Evolutionary conservation across 805 yeast genomes (phyloP), one percentile per base, ranked within the genome.

Genomic region (Torulaspora quercuum): DNA sequence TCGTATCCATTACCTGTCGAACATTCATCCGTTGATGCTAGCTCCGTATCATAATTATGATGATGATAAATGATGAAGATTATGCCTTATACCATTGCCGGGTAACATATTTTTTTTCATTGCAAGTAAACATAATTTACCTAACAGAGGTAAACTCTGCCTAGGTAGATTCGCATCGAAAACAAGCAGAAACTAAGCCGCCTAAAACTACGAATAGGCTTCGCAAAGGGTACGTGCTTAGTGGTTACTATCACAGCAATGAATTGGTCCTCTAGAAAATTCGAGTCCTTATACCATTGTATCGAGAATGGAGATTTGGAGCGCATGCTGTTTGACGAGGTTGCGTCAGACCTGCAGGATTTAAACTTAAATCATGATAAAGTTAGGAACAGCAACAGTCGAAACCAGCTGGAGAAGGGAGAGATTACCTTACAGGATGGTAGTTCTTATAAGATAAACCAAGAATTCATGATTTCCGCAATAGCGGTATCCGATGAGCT

Each of bases 401-500:
- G 81, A 50, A 61, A 65, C 13, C 52, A 53, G 32, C 50, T 80
- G 25, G 75, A 76, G 41, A 51, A 48, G 21, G 74, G 75, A 3
- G 67, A 61, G 20, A 55, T 80, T 5, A 55, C 54, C 7, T 65
- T 88, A 20, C 63, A 69, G 12, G 80, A 80, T 15, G 72, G 70
- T 9, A 33, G 45, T 5, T 41, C 43, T 29, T 80, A 73, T 48
- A 73, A 73, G 41, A 59, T 89, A 20, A 86, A 83, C 52, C 67
- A 75, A 30, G 75, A 76, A 24, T 89, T 87, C 48, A 68, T 82
- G 25, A 69, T 76, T 35, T 68, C 73, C 3, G 72, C 87, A 1
- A 66, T 78, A 4, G 66, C 68, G 15, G 52, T 82, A 11, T 65
- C 89, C 0, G 84, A 78, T 45, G 78, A 77, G 24, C 67, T 90